Evolutionary conservation across 148 eudicot species (phyloP).

Genomic region (Rhododendron simsii): DNA sequence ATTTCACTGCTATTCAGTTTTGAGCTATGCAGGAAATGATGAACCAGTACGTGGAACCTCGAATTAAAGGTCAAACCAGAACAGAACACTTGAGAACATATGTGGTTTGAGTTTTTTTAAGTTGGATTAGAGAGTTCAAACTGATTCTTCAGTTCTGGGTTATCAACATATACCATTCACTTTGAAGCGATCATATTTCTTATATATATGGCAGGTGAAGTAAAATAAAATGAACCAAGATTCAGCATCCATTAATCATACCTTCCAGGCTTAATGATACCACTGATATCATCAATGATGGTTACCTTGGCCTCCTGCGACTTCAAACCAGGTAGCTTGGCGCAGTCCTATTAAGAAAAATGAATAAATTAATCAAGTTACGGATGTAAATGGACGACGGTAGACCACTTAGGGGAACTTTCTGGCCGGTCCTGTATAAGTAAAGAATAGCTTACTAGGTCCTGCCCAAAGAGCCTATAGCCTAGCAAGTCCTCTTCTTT

Average conservation of each 20-base stretch:
- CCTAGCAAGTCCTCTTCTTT: too few species aligned
- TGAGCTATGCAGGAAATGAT: not conserved
- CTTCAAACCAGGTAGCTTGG: conserved; percentile 10
- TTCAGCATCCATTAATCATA: conserved; percentile 8
- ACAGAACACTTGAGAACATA: not conserved
- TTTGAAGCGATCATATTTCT: not conserved
- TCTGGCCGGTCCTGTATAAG: too few species aligned
- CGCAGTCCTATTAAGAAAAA: conserved; percentile 27
- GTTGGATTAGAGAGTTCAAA: not conserved
- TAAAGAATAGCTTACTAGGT: too few species aligned
- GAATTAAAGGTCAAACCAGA: not conserved
- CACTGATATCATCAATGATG: conserved; percentile 55
- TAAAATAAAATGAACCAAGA: not conserved
- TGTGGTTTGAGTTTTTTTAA: not conserved
- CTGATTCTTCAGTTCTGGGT: not conserved
- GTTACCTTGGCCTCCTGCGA: conserved; percentile 19
- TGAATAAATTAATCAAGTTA: not conserved
- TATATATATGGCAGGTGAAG: not conserved
- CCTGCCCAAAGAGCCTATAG: too few species aligned
- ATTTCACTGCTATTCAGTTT: not conserved
- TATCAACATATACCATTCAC: not conserved
- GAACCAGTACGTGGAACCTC: not conserved
- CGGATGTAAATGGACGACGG: not conserved
- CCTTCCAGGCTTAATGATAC: conserved; percentile 76
- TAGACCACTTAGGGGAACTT: not conserved